phyloP scores from a whole-genome alignment of 306 rosid genomes.

The Gillenia trifoliata region DNA sequence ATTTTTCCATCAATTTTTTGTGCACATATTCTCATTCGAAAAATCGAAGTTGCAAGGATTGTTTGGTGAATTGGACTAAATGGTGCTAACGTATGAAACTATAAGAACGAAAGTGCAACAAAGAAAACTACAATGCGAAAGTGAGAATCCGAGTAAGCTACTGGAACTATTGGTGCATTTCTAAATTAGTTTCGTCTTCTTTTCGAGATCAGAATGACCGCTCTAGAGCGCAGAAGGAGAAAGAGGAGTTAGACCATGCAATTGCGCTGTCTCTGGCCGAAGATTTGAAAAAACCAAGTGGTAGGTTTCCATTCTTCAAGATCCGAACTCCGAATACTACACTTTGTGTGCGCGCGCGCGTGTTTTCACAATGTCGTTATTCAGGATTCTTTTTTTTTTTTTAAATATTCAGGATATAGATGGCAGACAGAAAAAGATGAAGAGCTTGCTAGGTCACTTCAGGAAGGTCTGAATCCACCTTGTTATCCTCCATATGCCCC shows the following conservation, averaged over 20 bases:
- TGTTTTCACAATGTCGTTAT: neutral
- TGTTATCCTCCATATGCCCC: conserved; percentile 51
- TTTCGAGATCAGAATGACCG: conserved; percentile 56
- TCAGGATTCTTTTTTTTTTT: conserved; percentile 1
- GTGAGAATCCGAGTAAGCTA: neutral
- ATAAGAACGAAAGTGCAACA: neutral
- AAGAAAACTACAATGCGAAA: neutral
- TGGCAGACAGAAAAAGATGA: conserved; percentile 43
- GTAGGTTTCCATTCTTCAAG: conserved; percentile 26
- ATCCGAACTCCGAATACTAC: neutral
- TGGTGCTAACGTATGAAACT: neutral
- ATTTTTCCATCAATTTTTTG: neutral
- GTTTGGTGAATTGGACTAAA: neutral
- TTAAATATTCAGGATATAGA: conserved; percentile 43
- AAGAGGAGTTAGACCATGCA: conserved; percentile 69
- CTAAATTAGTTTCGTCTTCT: neutral
- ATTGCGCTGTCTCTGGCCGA: conserved; percentile 63
- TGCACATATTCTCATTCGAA: no score
- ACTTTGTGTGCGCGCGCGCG: neutral
- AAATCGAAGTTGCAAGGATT: no score
- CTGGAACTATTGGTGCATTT: no score
- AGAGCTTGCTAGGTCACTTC: conserved; percentile 43
- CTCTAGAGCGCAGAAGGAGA: conserved; percentile 67
- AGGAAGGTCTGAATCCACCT: conserved; percentile 38
- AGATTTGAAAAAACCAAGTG: conserved; percentile 59